A percentile compares a stretch with the other conserved stretches of the same genome.
Evolutionary conservation across 1,284 basidiomycete genomes (phyloP).

Genomic region (Austroboletus rostrupii): DNA sequence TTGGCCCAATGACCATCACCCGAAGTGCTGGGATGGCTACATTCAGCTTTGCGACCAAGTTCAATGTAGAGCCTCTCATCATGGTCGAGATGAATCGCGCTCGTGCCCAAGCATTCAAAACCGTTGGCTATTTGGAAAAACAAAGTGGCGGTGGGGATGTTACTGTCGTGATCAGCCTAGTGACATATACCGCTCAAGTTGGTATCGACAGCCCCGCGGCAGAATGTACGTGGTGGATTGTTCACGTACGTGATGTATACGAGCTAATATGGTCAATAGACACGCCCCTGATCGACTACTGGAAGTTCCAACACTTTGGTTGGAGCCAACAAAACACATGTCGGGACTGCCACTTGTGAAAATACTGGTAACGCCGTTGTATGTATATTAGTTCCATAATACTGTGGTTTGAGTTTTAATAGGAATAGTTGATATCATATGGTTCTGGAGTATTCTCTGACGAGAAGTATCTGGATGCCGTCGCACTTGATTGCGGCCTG

Average conservation of each 20-base stretch:
- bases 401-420: not conserved
- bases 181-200: slow-evolving; percentile 46
- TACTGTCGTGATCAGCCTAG: not conserved
- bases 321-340: slow-evolving; percentile 46
- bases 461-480: too few species aligned
- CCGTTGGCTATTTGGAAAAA: too few species aligned
- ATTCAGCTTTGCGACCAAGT: too few species aligned
- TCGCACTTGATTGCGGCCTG: too few species aligned
- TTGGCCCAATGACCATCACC: too few species aligned
- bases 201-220: slow-evolving; percentile 60
- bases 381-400: slow-evolving; percentile 15
- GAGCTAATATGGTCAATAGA: slow-evolving; percentile 12
- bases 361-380: slow-evolving; percentile 43
- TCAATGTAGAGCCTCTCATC: too few species aligned
- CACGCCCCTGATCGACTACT: slow-evolving; percentile 25
- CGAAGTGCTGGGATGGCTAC: too few species aligned
- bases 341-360: slow-evolving; percentile 45
- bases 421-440: slow-evolving; percentile 24
- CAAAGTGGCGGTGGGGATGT: not conserved
- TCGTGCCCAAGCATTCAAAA: too few species aligned
- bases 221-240: slow-evolving; percentile 38
- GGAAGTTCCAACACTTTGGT: slow-evolving; percentile 63
- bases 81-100: too few species aligned
- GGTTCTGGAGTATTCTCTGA: slow-evolving; percentile 30
- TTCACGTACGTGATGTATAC: not conserved